Evolutionary conservation across 805 yeast genomes (phyloP).

Genomic region (Metschnikowia anglica): DNA sequence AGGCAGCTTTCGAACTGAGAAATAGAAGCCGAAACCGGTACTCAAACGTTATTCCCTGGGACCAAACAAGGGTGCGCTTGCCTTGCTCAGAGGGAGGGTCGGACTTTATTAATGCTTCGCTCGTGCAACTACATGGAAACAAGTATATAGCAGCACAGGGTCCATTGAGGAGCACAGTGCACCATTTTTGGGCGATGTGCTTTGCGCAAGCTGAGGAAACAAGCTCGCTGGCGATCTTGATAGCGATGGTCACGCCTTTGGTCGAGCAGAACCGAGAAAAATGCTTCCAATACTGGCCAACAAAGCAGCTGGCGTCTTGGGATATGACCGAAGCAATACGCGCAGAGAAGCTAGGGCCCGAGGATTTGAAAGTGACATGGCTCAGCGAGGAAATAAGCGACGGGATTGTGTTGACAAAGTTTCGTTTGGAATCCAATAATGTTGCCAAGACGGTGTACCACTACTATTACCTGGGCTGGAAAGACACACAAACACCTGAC

Average conservation of each 20-base stretch:
- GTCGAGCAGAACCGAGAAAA: conserved; percentile 18
- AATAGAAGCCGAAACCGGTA: conserved; percentile 48
- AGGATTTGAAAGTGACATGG: conserved; percentile 18
- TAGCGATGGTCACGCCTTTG: conserved; percentile 42
- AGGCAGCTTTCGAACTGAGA: conserved; percentile 9
- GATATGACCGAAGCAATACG: conserved; percentile 21
- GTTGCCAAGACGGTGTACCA: conserved; percentile 22
- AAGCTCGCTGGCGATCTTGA: conserved; percentile 26
- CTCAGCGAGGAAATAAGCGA: conserved; percentile 20
- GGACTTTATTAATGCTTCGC: conserved; percentile 44
- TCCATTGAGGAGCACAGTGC: conserved; percentile 69
- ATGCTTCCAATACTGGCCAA: conserved; percentile 27
- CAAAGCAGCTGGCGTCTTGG: conserved; percentile 15
- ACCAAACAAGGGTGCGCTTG: conserved; percentile 52
- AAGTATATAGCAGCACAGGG: conserved; percentile 88
- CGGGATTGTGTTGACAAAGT: conserved; percentile 28
- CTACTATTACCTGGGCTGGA: conserved; percentile 20
- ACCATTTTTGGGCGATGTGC: conserved; percentile 75
- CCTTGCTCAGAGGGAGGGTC: conserved; percentile 11
- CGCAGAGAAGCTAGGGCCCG: conserved; percentile 26
- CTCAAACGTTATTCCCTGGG: conserved; percentile 64
- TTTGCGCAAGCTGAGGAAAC: conserved; percentile 32
- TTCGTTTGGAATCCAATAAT: conserved; percentile 23
- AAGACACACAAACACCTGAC: conserved; percentile 18
- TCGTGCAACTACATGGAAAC: conserved; percentile 22